Evolutionary conservation across 2,329 filamentous ascomycete genomes (phyloP).

Genomic region (Triangularia verruculosa): DNA sequence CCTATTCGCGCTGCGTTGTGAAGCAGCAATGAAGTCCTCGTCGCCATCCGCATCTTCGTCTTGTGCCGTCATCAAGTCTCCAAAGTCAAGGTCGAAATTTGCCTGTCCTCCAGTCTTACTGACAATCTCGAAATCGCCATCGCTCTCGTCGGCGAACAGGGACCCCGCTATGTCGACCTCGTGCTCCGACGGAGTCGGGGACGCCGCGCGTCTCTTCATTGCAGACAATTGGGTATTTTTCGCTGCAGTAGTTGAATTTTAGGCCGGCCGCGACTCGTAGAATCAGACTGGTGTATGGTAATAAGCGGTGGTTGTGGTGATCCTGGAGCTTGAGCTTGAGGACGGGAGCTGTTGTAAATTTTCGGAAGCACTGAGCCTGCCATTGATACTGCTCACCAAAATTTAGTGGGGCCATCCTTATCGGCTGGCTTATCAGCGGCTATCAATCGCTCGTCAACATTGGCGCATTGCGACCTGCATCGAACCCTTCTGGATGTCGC

Average conservation of each 20-base stretch:
- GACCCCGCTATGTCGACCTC: slow-evolving; percentile 86
- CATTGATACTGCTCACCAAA: slow-evolving; percentile 11
- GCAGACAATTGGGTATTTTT: not conserved
- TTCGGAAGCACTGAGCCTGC: slow-evolving; percentile 10
- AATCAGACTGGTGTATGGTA: not conserved
- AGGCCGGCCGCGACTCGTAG: not conserved
- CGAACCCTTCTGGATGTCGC: not conserved
- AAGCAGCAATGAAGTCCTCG: slow-evolving; percentile 84
- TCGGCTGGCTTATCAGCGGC: slow-evolving; percentile 16
- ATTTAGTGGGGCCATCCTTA: slow-evolving; percentile 27
- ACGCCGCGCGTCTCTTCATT: slow-evolving; percentile 73
- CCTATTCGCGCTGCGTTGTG: slow-evolving; percentile 71
- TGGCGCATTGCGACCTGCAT: not conserved
- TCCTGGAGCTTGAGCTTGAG: not conserved
- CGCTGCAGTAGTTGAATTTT: not conserved
- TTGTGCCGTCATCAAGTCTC: slow-evolving; percentile 58
- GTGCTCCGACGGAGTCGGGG: slow-evolving; percentile 81
- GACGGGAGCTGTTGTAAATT: slow-evolving; percentile 12
- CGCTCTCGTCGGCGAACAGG: slow-evolving; percentile 63
- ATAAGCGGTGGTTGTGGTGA: not conserved
- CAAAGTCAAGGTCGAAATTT: slow-evolving; percentile 54
- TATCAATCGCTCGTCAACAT: slow-evolving; percentile 14
- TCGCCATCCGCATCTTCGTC: slow-evolving; percentile 60
- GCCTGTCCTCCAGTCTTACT: slow-evolving; percentile 35
- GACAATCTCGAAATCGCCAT: slow-evolving; percentile 39